Percentiles rank a stretch among this genome's conserved stretches.
Evolutionary conservation across 2,329 filamentous ascomycete genomes (phyloP).

Genomic region (Pseudopyrenochaeta lycopersici): DNA sequence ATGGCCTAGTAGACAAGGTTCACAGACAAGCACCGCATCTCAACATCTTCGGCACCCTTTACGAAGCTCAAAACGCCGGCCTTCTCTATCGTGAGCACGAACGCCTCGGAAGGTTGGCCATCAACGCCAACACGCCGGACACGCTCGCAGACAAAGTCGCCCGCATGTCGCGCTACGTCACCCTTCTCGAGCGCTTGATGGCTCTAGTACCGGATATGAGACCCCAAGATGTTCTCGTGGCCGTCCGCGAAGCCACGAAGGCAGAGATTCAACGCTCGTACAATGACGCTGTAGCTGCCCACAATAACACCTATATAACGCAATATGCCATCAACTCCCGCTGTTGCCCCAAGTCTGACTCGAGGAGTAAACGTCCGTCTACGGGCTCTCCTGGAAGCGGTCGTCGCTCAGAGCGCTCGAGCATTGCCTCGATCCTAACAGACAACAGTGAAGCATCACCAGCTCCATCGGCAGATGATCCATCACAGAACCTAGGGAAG

Average conservation of each 20-base stretch:
- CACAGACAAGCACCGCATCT: conserved; percentile 37
- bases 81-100: conserved; percentile 39
- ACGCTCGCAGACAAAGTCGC: conserved; percentile 34
- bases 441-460: neutral
- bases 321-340: conserved; percentile 6
- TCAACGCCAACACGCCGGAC: conserved; percentile 21
- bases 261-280: conserved; percentile 33
- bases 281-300: conserved; percentile 23
- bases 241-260: conserved; percentile 32
- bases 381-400: neutral
- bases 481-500: conserved; percentile 28
- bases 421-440: conserved; percentile 1
- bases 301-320: neutral
- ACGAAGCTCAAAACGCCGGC: conserved; percentile 31
- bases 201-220: conserved; percentile 31
- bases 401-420: conserved; percentile 18
- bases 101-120: conserved; percentile 33
- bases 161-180: conserved; percentile 39
- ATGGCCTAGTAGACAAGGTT: conserved; percentile 45
- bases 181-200: conserved; percentile 42
- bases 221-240: conserved; percentile 22
- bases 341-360: conserved; percentile 4
- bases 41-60: conserved; percentile 39
- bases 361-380: conserved; percentile 11
- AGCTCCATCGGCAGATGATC: conserved; percentile 13